Evolutionary conservation across 768 basidiomycete genomes (phyloP), one percentile per base, ranked within the genome.

Genomic region (Naganishia vishniacii): DNA sequence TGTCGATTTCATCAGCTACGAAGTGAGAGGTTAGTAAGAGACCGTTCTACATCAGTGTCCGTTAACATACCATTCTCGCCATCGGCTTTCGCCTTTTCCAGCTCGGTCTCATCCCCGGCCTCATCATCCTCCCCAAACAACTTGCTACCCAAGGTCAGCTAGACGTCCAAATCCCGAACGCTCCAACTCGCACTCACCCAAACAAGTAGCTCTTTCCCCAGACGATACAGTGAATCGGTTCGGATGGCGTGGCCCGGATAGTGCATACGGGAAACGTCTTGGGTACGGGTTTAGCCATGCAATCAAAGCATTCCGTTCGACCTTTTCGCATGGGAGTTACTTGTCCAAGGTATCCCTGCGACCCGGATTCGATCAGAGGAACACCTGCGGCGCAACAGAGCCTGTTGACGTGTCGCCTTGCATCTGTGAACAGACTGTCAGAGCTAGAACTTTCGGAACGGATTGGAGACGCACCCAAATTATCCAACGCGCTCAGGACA

Each of bases 191-290:
- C 13, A 78, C 88, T 73, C 70, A 90, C 93, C 88, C 86, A 71
- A 97, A 83, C 13, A 99, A 85, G 80, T 98, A 98, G 63, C 85
- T 92, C 77, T 98, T 99, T 31, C 91, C 91, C 95, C 95, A 99
- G 2, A 97, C 93, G 51, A 99, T 97, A 72, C 94, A 99, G 72
- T 99, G 95, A 56, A 98, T 95, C 0, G 95, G 91, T 68, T 94
- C 93, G 63, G 88, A 90, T 0, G 95, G 95, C 0, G 95, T 98
- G 2, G 91, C 91, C 41, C 94, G 86, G 69, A 99, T 98, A 0
- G 95, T 98, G 76, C 95, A 99, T 11, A 98, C 93, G 0, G 95
- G 93, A 73, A 91, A 98, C 0, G 90, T 88, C 75, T 92, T 98
- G 0, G 92, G 91, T 0, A 88, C 88, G 0, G 88, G 87, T 75